Percentiles rank a stretch among this genome's conserved stretches.
Conservation (phyloP, 768 basidiomycete species). For the Leccinellum luteum region DNA sequence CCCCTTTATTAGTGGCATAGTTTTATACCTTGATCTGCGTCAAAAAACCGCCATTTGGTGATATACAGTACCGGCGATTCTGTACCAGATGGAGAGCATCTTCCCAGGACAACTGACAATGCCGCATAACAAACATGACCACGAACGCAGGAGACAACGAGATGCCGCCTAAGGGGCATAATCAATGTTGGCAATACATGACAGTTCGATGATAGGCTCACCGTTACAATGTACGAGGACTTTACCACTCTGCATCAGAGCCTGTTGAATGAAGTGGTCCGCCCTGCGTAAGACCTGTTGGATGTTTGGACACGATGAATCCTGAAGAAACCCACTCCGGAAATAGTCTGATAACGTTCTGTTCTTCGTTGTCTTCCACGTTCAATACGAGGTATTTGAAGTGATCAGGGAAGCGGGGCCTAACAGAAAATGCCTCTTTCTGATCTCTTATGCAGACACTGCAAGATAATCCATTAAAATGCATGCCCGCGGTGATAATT, state of each 20-base stretch:
- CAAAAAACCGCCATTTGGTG: conserved; percentile 87
- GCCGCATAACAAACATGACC: conserved; percentile 92
- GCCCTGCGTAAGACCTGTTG: conserved; percentile 45
- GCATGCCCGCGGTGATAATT: neutral
- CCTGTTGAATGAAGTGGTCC: conserved; percentile 69
- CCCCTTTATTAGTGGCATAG: neutral
- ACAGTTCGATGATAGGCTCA: conserved; percentile 29
- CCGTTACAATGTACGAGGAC: conserved; percentile 92
- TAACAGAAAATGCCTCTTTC: conserved; percentile 88
- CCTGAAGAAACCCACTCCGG: conserved; percentile 55
- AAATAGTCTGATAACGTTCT: conserved; percentile 89
- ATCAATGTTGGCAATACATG: neutral
- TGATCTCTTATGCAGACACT: conserved; percentile 88
- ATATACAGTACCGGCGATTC: conserved; percentile 90
- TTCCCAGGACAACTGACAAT: conserved; percentile 79
- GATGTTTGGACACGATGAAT: neutral
- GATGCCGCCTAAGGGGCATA: conserved; percentile 63
- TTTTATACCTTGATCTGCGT: conserved; percentile 80
- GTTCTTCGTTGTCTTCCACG: conserved; percentile 91
- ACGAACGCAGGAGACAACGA: conserved; percentile 86
- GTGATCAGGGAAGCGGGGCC: conserved; percentile 76
- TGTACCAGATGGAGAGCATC: conserved; percentile 87
- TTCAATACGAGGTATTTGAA: conserved; percentile 81
- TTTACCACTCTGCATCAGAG: conserved; percentile 56
- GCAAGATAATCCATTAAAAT: conserved; percentile 1